Conservation (phyloP, 2,329 filamentous ascomycete species). For the Elsinoe perseae region DNA sequence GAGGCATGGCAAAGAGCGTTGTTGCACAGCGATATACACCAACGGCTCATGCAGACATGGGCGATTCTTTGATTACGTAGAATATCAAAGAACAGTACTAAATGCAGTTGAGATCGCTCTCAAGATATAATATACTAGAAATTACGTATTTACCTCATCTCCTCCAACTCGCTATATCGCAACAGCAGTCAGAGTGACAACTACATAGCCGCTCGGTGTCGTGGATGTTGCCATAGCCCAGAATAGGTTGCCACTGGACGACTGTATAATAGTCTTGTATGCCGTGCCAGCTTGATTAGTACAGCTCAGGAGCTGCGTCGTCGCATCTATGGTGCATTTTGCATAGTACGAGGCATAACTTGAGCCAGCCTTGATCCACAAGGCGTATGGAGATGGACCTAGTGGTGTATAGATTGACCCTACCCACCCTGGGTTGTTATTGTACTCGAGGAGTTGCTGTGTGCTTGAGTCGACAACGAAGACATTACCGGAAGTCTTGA, state of each 20-base stretch:
- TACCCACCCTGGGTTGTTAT: neutral
- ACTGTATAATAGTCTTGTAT: neutral
- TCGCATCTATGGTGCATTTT: neutral
- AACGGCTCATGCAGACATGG: too few relatives aligned
- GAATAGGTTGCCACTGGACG: neutral
- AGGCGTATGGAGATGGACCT: neutral
- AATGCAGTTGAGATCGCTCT: too few relatives aligned
- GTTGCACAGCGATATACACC: too few relatives aligned
- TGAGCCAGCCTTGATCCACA: neutral
- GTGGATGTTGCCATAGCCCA: neutral
- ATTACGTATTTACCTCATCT: too few relatives aligned
- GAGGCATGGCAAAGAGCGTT: too few relatives aligned
- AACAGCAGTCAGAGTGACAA: neutral
- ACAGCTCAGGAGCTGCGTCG: neutral
- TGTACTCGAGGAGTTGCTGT: neutral
- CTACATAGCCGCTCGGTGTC: neutral
- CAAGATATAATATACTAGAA: too few relatives aligned
- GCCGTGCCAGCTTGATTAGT: slow-evolving; percentile 5
- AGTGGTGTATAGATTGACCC: neutral
- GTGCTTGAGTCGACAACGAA: neutral
- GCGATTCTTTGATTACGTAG: too few relatives aligned
- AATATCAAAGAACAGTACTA: too few relatives aligned
- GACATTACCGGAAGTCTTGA: neutral
- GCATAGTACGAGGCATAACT: neutral
- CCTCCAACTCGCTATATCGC: neutral